Percentiles rank a stretch among this genome's conserved stretches.
Conservation (phyloP, 2,329 filamentous ascomycete species). For the Coniochaeta prunicola region DNA sequence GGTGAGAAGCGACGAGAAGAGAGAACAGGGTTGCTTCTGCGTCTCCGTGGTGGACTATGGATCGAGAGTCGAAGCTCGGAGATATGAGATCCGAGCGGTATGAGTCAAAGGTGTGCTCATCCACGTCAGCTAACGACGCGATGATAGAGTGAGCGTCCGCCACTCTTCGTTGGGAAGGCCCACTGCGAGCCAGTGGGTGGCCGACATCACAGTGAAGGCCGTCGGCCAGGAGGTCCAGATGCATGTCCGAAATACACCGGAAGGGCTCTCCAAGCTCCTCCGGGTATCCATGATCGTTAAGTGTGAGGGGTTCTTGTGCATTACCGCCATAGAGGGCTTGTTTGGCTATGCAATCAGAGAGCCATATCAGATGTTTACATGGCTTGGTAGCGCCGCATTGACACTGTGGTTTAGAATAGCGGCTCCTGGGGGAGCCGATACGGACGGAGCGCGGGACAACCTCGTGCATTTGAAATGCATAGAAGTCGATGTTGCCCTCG, state of each 20-base stretch:
- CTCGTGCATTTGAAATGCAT: conserved; percentile 50
- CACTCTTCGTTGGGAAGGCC: conserved; percentile 23
- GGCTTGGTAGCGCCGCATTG: conserved; percentile 32
- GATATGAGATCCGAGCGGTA: conserved; percentile 37
- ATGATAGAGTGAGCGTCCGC: conserved; percentile 45
- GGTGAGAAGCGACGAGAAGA: conserved; percentile 46
- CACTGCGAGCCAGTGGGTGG: conserved; percentile 14
- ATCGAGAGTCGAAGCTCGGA: conserved; percentile 19
- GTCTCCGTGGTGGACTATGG: conserved; percentile 26
- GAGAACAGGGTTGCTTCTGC: conserved; percentile 44
- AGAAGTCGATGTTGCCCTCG: conserved; percentile 32
- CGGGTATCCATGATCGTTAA: conserved; percentile 35
- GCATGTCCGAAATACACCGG: conserved; percentile 37
- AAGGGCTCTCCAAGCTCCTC: conserved; percentile 38
- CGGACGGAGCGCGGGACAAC: conserved; percentile 43
- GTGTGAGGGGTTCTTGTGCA: conserved; percentile 27
- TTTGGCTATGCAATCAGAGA: conserved; percentile 44
- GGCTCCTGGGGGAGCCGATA: conserved; percentile 33
- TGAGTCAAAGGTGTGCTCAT: conserved; percentile 30
- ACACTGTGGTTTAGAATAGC: conserved; percentile 35
- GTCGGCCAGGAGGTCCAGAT: conserved; percentile 44
- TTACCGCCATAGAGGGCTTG: conserved; percentile 36
- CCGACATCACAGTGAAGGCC: conserved; percentile 41
- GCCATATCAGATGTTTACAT: conserved; percentile 47
- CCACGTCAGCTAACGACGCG: conserved; percentile 31